phyloP scores from a whole-genome alignment of 345 rosid genomes.

The Melaleuca quinquenervia region DNA sequence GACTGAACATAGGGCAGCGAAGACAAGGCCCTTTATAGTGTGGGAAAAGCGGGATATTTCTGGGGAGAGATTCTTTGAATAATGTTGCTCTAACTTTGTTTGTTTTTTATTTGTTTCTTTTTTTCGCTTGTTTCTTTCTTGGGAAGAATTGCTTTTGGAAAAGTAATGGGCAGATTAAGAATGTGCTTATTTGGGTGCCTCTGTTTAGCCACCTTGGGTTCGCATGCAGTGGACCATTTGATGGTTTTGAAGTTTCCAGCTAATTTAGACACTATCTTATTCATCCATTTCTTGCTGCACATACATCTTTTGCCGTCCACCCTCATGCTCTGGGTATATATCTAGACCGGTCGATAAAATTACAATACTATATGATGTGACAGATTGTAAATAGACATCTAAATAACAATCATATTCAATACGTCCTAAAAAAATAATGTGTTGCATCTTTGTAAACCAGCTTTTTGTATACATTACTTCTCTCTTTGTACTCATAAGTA shows the following conservation, averaged over 20 bases:
- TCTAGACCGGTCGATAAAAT: not conserved
- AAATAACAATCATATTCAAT: not conserved
- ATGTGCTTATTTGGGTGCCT: not conserved
- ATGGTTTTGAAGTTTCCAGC: not conserved
- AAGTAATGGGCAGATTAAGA: constrained; percentile 10
- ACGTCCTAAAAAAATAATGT: not conserved
- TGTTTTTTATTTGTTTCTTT: not conserved
- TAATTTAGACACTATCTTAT: not conserved
- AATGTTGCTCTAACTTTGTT: not conserved
- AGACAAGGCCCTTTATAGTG: constrained; percentile 8
- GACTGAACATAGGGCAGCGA: constrained; percentile 10
- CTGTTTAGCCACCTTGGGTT: not conserved
- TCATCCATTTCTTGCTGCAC: not conserved
- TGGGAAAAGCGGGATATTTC: not conserved
- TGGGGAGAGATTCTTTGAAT: not conserved
- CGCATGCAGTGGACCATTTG: not conserved
- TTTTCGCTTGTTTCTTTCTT: not conserved
- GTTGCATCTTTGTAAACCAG: not conserved
- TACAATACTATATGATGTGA: not conserved
- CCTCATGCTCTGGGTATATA: not conserved
- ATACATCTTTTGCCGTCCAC: not conserved
- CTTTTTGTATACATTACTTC: not conserved
- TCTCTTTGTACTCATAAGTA: not conserved
- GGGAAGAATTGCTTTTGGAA: constrained; percentile 1
- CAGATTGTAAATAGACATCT: not conserved